These are phyloP conservation scores for Phytophthora sp. DNA, from an alignment of 352 stramenopile genomes.

Conservation along the genomic window DNA sequence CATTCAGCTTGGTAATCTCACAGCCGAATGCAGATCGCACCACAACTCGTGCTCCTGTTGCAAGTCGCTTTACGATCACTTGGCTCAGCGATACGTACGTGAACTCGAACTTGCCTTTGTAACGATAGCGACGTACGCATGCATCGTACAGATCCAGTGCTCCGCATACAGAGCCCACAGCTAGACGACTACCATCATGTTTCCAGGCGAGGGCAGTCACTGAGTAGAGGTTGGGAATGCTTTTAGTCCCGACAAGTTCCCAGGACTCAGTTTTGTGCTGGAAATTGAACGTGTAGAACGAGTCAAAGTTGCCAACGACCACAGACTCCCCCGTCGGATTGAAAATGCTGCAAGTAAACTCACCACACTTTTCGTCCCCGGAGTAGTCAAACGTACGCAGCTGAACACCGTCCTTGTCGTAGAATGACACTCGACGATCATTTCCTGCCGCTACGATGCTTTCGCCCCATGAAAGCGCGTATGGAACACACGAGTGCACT, in stretches of 20 bases:
- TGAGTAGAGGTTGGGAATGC: constrained; percentile 93
- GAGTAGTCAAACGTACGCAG: constrained; percentile 92
- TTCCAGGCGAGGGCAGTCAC: constrained; percentile 94
- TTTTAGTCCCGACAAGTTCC: constrained; percentile 83
- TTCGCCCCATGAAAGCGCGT: constrained; percentile 91
- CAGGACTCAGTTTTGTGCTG: constrained; percentile 86
- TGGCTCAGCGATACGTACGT: constrained; percentile 95
- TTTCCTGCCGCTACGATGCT: constrained; percentile 92
- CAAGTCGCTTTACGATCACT: constrained; percentile 93
- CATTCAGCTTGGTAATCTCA: constrained; percentile 95
- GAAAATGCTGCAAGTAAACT: constrained; percentile 82
- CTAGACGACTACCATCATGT: constrained; percentile 87
- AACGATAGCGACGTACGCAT: constrained; percentile 90
- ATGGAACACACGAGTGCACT: constrained; percentile 89
- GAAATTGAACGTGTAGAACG: constrained; percentile 92
- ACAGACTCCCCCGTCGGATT: constrained; percentile 93
- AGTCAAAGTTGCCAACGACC: constrained; percentile 94
- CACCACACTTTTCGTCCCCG: constrained; percentile 77
- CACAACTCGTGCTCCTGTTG: constrained; percentile 85
- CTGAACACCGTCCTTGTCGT: constrained; percentile 87
- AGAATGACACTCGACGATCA: constrained; percentile 92
- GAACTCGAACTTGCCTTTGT: constrained; percentile 96
- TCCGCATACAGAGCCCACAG: constrained; percentile 91
- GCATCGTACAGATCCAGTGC: constrained; percentile 93
- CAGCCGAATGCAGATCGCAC: constrained; percentile 91